A percentile compares a stretch with the other conserved stretches of the same genome.
These are phyloP conservation scores for Astragalus membranaceus DNA, from an alignment of 306 rosid species.

Conservation along the genomic window DNA sequence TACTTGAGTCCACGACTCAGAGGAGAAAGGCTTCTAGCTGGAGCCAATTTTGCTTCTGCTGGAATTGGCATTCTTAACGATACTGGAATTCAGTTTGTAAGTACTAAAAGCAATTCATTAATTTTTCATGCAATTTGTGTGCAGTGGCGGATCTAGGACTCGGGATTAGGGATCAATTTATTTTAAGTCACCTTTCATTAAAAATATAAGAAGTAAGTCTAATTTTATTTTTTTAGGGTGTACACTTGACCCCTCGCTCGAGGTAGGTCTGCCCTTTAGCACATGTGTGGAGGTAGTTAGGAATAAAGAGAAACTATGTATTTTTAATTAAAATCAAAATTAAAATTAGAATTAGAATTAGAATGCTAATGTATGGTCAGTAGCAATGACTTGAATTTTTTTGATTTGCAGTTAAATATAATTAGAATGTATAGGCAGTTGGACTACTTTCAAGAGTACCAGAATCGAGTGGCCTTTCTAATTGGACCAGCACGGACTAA, in stretches of 20 bases:
- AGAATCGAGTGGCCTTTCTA: slow-evolving; percentile 26
- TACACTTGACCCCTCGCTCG: too few relatives aligned
- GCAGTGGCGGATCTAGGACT: too few relatives aligned
- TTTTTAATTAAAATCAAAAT: too few relatives aligned
- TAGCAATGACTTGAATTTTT: not conserved
- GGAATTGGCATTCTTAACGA: slow-evolving; percentile 81
- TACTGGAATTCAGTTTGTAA: slow-evolving; percentile 73
- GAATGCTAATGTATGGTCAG: not conserved
- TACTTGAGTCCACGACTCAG: slow-evolving; percentile 63
- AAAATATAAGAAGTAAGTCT: too few relatives aligned
- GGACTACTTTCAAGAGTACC: slow-evolving; percentile 57
- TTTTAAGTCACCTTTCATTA: too few relatives aligned
- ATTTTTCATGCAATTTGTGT: not conserved
- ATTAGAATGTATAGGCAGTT: slow-evolving; percentile 55
- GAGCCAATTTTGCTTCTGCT: slow-evolving; percentile 81
- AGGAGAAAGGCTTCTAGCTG: slow-evolving; percentile 48
- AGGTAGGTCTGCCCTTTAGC: too few relatives aligned
- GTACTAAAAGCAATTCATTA: not conserved
- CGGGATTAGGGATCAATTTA: too few relatives aligned
- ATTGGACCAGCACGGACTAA: slow-evolving; percentile 31
- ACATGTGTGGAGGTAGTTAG: too few relatives aligned
- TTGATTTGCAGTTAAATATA: slow-evolving; percentile 45
- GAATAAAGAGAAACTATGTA: not conserved
- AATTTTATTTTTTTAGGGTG: too few relatives aligned
- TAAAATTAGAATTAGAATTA: too few relatives aligned